Evolutionary conservation across 2,329 filamentous ascomycete genomes (phyloP).

Genomic region (Nannizziopsis arthrosporioides): DNA sequence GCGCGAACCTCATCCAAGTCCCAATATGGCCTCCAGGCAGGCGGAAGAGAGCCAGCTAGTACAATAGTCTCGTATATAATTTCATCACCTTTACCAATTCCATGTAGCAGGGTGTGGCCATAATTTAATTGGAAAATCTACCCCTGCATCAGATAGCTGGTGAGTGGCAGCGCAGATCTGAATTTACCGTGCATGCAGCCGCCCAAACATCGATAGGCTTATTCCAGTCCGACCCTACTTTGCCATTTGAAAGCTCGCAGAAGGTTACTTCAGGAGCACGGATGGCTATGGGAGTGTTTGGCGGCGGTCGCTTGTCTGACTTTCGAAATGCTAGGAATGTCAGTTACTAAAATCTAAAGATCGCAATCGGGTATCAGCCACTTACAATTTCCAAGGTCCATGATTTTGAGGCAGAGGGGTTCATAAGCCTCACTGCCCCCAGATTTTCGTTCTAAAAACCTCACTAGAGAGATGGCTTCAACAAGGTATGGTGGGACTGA

Average conservation of each 20-base stretch:
- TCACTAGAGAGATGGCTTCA: not conserved
- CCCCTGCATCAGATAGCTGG: not conserved
- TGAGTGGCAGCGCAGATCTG: not conserved
- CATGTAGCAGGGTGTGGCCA: not conserved
- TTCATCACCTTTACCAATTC: not conserved
- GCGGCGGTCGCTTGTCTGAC: constrained; percentile 1
- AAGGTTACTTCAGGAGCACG: constrained; percentile 5
- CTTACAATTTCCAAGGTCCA: constrained; percentile 7
- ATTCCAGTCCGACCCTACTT: not conserved
- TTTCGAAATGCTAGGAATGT: constrained; percentile 2
- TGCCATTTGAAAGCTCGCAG: constrained; percentile 1
- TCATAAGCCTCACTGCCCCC: not conserved
- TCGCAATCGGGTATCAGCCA: too few relatives aligned
- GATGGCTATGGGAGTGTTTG: not conserved
- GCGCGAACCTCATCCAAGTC: not conserved
- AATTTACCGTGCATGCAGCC: not conserved
- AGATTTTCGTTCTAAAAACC: not conserved
- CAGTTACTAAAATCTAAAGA: not conserved
- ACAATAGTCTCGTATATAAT: not conserved
- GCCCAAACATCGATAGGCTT: constrained; percentile 1
- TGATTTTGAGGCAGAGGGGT: constrained; percentile 1
- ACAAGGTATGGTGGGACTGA: not conserved
- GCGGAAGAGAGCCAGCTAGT: not conserved
- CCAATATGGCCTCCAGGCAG: not conserved
- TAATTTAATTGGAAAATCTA: not conserved